phyloP scores from a whole-genome alignment of 2,329 filamentous ascomycete genomes.

The Lasiodiplodia sp. region DNA sequence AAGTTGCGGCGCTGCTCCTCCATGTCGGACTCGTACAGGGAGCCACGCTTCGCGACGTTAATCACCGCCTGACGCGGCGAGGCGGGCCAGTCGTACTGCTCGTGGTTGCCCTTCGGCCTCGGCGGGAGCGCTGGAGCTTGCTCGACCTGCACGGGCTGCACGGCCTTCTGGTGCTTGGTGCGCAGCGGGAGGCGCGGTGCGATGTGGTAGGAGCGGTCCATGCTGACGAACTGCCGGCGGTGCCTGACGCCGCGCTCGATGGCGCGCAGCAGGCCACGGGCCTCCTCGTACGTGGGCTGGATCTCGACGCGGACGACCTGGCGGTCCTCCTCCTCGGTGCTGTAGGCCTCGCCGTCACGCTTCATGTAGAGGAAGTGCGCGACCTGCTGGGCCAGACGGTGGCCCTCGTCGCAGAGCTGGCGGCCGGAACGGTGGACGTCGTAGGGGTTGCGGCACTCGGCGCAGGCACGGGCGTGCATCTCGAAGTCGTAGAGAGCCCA shows the following conservation, averaged over 20 bases:
- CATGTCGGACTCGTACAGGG: constrained; percentile 51
- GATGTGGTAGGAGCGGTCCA: constrained; percentile 53
- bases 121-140: constrained; percentile 8
- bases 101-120: constrained; percentile 29
- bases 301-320: constrained; percentile 56
- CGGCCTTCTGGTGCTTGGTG: constrained; percentile 26
- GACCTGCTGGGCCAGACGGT: constrained; percentile 54
- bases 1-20: constrained; percentile 45
- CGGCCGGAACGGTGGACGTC: constrained; percentile 49
- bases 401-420: constrained; percentile 54
- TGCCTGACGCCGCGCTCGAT: constrained; percentile 50
- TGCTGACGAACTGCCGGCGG: constrained; percentile 50
- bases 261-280: constrained; percentile 50
- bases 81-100: constrained; percentile 32
- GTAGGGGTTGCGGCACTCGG: constrained; percentile 54
- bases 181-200: constrained; percentile 44
- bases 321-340: constrained; percentile 43
- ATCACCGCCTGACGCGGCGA: constrained; percentile 37
- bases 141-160: constrained; percentile 21
- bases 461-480: constrained; percentile 54
- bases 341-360: constrained; percentile 40
- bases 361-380: constrained; percentile 47
- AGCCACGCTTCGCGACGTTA: constrained; percentile 44
- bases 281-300: constrained; percentile 48
- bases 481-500: constrained; percentile 59